Evolutionary conservation across 1,139 yeast species (phyloP), one percentile per base, ranked within the genome.

Genomic region (Hyphopichia wangnamkhiaoensis): DNA sequence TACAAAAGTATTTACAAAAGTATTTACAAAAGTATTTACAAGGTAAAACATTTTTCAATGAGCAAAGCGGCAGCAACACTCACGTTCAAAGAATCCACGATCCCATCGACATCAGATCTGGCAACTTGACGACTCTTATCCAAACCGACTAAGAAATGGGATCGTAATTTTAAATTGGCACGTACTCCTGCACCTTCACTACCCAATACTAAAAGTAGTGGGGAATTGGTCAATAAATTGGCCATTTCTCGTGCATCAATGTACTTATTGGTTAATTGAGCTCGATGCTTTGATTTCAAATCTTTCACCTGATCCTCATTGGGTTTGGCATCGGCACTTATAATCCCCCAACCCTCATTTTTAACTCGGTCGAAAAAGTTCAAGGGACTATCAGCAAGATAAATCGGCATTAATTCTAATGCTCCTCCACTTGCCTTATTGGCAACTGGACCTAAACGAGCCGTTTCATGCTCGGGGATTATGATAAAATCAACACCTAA

Each of bases 371-470:
- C 83, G 46, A 89, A 71, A 48, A 91, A 84, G 18, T 71, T 61
- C 37, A 86, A 60, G 3, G 93, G 84, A 43, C 79, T 76, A 10
- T 71, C 61, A 1, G 78, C 72, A 32, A 77, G 71, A 56, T 72
- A 85, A 4, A 90, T 71, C 6, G 81, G 80, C 56, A 87, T 61
- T 42, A 80, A 70, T 50, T 91, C 98, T 44, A 87, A 64, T 0
- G 96, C 93, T n/a, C 98, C 98, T 3, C 89, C 85, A 6, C 95
- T 78, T 0, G 95, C 81, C 57, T 90, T 91, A 25, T 82, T 77
- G 1, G 90, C 91, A 1, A 78, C 84, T 0, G 96, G 89, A 0
- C 89, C 80, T 45, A 90, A 59, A 19, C 82, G 76, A 1, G 96
- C 89, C 49, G 88, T 79, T 54, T 87, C 84, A 45, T 76, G 78